phyloP scores from a whole-genome alignment of 148 eudicot species.

The Vaccinium macrocarpon region DNA sequence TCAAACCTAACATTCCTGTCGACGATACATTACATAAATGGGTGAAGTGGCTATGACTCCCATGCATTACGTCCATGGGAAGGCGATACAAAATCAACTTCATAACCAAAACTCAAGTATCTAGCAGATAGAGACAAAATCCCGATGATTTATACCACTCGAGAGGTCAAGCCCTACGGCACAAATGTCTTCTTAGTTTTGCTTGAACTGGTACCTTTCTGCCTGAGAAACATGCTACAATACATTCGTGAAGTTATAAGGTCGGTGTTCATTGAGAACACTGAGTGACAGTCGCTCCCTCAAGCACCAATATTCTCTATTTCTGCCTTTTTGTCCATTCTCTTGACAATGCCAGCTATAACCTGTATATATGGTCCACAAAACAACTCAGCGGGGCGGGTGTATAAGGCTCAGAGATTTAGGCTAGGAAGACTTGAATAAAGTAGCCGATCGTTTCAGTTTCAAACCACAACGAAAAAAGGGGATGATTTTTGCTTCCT shows the following conservation, averaged over 20 bases:
- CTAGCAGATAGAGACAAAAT: background rate
- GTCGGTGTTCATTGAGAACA: background rate
- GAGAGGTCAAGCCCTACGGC: background rate
- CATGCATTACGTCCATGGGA: background rate
- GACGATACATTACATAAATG: background rate
- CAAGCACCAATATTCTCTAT: conserved; percentile 75
- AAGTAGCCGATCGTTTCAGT: background rate
- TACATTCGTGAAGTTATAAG: background rate
- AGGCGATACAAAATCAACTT: background rate
- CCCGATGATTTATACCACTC: background rate
- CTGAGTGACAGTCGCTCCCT: conserved; percentile 6
- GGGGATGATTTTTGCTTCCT: background rate
- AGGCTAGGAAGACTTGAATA: background rate
- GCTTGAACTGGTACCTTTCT: conserved; percentile 4
- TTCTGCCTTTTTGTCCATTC: conserved; percentile 73
- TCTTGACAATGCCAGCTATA: conserved; percentile 85
- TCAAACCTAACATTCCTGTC: background rate
- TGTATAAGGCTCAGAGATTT: background rate
- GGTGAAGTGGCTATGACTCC: background rate
- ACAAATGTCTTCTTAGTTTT: background rate
- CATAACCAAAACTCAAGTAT: conserved; percentile 3
- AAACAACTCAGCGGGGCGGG: background rate
- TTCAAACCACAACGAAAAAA: background rate
- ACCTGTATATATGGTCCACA: conserved; percentile 42
- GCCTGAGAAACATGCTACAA: conserved; percentile 3